phyloP scores from a whole-genome alignment of 345 rosid species.

The Gossypium turneri region DNA sequence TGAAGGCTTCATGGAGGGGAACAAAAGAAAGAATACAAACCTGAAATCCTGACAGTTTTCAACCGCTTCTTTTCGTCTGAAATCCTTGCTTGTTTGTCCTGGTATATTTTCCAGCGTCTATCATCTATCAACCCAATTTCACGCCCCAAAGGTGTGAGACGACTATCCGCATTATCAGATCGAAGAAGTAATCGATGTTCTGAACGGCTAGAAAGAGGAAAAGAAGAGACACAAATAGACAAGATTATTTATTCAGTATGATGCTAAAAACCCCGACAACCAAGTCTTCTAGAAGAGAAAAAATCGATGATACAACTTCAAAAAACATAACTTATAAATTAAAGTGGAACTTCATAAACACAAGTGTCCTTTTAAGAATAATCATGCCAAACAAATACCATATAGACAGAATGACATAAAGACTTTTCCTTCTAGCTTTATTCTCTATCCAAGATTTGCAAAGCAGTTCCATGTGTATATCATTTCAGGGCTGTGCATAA shows the following conservation, averaged over 20 bases:
- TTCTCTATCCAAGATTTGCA: background rate
- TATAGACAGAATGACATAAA: background rate
- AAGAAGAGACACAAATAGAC: background rate
- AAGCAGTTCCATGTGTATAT: background rate
- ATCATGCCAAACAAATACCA: background rate
- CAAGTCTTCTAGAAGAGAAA: background rate
- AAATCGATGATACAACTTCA: background rate
- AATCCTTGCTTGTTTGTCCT: constrained; percentile 79
- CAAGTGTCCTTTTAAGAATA: background rate
- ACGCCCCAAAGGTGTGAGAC: constrained; percentile 89
- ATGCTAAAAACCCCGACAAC: background rate
- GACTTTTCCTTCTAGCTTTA: background rate
- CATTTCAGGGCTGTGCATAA: background rate
- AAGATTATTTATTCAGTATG: constrained; percentile 4
- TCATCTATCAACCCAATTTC: constrained; percentile 91
- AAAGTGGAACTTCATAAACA: background rate
- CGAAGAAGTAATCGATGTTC: constrained; percentile 93
- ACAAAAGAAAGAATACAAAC: constrained; percentile 30
- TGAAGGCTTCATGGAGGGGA: background rate
- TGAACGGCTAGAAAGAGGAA: constrained; percentile 61
- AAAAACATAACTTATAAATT: background rate
- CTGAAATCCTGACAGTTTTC: constrained; percentile 79
- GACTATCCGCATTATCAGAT: constrained; percentile 94
- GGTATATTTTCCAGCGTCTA: constrained; percentile 84
- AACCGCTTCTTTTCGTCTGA: constrained; percentile 75